Evolutionary conservation across 257 asterid genomes (phyloP).

Genomic region (Salvia splendens): DNA sequence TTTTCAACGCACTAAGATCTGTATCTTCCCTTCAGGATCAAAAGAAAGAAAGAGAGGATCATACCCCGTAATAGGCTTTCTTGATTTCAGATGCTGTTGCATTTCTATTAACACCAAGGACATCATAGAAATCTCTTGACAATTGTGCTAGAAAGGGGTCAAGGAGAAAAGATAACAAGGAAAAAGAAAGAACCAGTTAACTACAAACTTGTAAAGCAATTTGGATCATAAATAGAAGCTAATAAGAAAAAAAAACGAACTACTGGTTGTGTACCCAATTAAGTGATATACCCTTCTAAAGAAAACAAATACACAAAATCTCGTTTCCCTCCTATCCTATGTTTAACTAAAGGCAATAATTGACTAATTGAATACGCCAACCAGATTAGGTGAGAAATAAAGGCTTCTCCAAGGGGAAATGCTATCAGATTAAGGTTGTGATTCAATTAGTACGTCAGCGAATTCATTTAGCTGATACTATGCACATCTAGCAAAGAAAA

Average conservation of each 20-base stretch:
- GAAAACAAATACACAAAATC: background rate
- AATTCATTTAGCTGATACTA: background rate
- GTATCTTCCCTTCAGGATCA: background rate
- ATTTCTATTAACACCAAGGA: conserved; percentile 69
- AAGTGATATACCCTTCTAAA: background rate
- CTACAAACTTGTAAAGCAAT: background rate
- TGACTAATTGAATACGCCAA: background rate
- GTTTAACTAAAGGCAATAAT: conserved; percentile 11
- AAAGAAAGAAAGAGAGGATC: conserved; percentile 1
- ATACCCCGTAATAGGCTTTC: conserved; percentile 82
- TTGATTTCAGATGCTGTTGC: conserved; percentile 87
- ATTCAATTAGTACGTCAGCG: background rate
- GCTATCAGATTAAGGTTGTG: background rate
- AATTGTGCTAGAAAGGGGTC: conserved; percentile 43
- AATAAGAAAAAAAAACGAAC: background rate
- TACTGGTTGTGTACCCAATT: background rate
- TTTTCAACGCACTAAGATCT: background rate
- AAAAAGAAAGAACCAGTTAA: background rate
- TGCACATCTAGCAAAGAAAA: background rate
- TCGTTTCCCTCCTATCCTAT: background rate
- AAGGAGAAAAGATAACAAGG: background rate
- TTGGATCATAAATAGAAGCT: conserved; percentile 6
- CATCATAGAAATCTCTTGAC: conserved; percentile 71
- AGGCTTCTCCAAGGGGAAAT: background rate
- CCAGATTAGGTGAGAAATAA: background rate